Evolutionary conservation across 192 early-diverging fungal species (phyloP).

Genomic region (Chytriomyces sp.): DNA sequence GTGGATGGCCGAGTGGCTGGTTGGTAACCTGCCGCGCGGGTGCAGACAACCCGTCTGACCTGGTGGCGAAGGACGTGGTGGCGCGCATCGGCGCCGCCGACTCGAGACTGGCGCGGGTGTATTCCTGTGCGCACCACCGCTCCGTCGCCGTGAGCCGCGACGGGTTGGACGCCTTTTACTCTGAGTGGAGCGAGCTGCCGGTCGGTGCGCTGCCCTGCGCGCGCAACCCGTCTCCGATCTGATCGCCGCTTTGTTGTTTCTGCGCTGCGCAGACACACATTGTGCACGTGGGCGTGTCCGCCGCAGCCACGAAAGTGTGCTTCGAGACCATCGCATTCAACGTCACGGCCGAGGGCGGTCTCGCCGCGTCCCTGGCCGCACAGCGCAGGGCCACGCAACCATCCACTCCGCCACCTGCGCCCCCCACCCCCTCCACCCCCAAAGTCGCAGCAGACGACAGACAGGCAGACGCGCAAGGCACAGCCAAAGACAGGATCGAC

Average conservation of each 20-base stretch:
- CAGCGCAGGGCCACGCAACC: neutral
- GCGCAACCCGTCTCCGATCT: neutral
- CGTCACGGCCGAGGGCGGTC: constrained; percentile 7
- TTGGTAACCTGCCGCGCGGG: neutral
- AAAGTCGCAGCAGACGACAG: neutral
- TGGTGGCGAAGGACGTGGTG: constrained; percentile 1
- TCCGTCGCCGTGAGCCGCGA: constrained; percentile 13
- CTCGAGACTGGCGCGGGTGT: neutral
- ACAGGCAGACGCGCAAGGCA: neutral
- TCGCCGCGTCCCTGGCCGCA: neutral
- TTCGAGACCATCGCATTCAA: constrained; percentile 14
- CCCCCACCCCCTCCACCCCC: too few relatives aligned
- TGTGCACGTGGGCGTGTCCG: constrained; percentile 18
- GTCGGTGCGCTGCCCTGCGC: neutral
- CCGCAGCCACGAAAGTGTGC: constrained; percentile 5
- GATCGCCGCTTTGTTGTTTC: too few relatives aligned
- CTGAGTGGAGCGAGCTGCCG: neutral
- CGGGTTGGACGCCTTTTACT: constrained; percentile 19
- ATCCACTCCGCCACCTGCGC: neutral
- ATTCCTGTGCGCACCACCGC: neutral
- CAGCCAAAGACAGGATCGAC: neutral
- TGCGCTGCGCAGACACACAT: too few relatives aligned
- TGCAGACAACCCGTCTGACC: constrained; percentile 13
- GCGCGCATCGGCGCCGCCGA: neutral
- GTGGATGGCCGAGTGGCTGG: neutral